Evolutionary conservation across 192 early-diverging fungal species (phyloP).

Genomic region (Phlyctochytrium arcticum): DNA sequence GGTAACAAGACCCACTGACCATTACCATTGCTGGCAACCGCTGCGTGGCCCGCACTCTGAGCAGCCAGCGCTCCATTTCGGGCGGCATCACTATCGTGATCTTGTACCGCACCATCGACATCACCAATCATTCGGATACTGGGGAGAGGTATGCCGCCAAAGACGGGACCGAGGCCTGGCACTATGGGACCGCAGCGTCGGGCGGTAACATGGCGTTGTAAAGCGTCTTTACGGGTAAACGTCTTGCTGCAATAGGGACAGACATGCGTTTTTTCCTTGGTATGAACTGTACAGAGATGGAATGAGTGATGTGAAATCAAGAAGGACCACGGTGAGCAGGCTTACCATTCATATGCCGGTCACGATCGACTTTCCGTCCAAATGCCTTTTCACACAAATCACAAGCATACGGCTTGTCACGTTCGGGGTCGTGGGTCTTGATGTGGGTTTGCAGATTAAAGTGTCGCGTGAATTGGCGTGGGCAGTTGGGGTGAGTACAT

Average conservation of each 20-base stretch:
- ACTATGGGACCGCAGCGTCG: conserved; percentile 15
- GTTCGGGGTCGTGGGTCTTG: conserved; percentile 62
- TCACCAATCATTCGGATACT: conserved; percentile 1
- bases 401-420: conserved; percentile 58
- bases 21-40: neutral
- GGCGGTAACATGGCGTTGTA: conserved; percentile 50
- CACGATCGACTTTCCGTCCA: conserved; percentile 44
- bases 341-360: conserved; percentile 14
- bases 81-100: neutral
- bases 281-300: conserved; percentile 60
- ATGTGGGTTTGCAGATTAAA: conserved; percentile 67
- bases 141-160: neutral
- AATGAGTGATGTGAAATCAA: conserved; percentile 43
- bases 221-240: conserved; percentile 66
- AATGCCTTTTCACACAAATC: conserved; percentile 53
- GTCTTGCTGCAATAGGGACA: conserved; percentile 51
- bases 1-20: neutral
- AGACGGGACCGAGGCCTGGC: conserved; percentile 1
- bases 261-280: conserved; percentile 54
- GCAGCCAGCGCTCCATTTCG: neutral
- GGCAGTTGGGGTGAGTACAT: conserved; percentile 53
- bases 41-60: neutral
- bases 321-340: conserved; percentile 17
- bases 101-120: neutral
- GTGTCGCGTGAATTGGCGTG: conserved; percentile 55